Conservation (phyloP, 192 early-diverging fungal genomes). For the Glomus cerebriforme region DNA sequence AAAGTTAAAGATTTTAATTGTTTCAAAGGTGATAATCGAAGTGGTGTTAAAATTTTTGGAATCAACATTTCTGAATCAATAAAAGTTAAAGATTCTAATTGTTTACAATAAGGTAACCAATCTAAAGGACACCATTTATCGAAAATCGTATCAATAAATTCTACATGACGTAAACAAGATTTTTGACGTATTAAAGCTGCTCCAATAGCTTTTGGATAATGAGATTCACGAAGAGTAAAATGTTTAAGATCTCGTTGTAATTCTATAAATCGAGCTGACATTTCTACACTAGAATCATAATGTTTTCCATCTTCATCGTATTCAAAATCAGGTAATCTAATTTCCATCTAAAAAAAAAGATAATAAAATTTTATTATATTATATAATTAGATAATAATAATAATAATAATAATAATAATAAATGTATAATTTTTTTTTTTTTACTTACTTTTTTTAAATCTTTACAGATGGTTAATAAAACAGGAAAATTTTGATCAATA, state of each 20-base stretch:
- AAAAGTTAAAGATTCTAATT: neutral
- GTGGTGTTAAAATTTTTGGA: neutral
- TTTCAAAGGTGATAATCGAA: neutral
- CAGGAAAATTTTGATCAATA: constrained; percentile 1
- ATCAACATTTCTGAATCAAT: neutral
- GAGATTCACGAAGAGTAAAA: neutral
- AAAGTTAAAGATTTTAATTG: neutral
- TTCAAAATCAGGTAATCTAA: constrained; percentile 4
- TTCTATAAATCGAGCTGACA: neutral
- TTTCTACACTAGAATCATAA: constrained; percentile 5
- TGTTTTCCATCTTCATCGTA: constrained; percentile 2
- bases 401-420: too few species aligned
- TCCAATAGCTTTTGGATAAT: neutral
- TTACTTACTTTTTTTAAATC: neutral
- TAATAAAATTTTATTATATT: too few species aligned
- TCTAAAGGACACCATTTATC: neutral
- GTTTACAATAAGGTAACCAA: neutral
- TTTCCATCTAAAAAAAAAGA: neutral
- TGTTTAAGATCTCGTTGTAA: neutral
- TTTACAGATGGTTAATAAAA: neutral
- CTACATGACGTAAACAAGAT: neutral
- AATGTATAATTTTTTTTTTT: neutral
- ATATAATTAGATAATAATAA: too few species aligned
- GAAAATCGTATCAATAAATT: neutral
- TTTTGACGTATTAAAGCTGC: neutral